phyloP scores from a whole-genome alignment of 371 early-diverging fungal species.

The Mycotypha africana region DNA sequence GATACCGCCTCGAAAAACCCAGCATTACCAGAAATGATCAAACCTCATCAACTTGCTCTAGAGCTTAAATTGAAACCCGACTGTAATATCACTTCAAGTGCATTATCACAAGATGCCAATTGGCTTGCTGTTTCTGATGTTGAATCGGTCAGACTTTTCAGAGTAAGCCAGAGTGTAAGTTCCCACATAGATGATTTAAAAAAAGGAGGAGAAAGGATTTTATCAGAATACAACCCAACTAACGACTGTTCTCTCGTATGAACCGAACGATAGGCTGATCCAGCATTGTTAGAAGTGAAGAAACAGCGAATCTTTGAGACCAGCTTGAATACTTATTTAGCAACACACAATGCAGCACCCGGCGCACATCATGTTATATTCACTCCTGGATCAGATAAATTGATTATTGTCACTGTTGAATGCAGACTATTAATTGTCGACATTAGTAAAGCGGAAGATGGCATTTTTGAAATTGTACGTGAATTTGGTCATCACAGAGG shows the following conservation, averaged over 20 bases:
- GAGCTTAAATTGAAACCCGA: slow-evolving; percentile 59
- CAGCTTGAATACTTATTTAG: slow-evolving; percentile 27
- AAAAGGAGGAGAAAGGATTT: background rate
- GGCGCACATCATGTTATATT: slow-evolving; percentile 63
- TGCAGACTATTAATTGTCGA: slow-evolving; percentile 61
- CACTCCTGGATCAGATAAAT: slow-evolving; percentile 62
- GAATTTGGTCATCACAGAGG: slow-evolving; percentile 62
- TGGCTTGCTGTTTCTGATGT: slow-evolving; percentile 86
- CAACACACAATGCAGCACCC: slow-evolving; percentile 19
- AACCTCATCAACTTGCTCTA: slow-evolving; percentile 58
- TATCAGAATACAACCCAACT: background rate
- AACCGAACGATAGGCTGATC: slow-evolving; percentile 21
- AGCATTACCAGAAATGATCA: slow-evolving; percentile 42
- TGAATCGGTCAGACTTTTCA: slow-evolving; percentile 67
- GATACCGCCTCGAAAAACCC: slow-evolving; percentile 15
- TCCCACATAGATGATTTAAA: too few relatives aligned
- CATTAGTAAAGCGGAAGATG: slow-evolving; percentile 50
- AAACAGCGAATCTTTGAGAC: slow-evolving; percentile 47
- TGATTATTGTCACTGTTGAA: slow-evolving; percentile 62
- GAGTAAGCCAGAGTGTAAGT: slow-evolving; percentile 50
- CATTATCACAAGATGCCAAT: slow-evolving; percentile 77
- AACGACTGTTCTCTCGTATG: too few relatives aligned
- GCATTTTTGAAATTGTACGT: slow-evolving; percentile 46
- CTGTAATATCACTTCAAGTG: slow-evolving; percentile 63
- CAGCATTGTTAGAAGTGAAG: slow-evolving; percentile 46